Evolutionary conservation across 805 yeast genomes (phyloP).

Genomic region (Candida boidinii): DNA sequence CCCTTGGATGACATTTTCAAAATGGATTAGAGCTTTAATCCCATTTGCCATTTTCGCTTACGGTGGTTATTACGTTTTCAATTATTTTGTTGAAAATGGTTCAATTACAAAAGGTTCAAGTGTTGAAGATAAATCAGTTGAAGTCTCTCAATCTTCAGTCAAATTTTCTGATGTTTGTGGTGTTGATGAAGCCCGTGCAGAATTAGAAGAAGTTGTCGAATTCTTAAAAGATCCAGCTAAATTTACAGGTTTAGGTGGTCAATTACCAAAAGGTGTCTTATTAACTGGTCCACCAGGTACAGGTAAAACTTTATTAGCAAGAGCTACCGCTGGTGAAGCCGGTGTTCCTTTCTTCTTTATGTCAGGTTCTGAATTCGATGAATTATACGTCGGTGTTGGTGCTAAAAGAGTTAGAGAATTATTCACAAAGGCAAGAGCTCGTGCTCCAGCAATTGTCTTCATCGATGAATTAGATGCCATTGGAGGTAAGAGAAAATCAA

Average conservation of each 20-base stretch:
- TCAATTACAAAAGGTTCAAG: constrained; percentile 71
- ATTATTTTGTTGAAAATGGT: constrained; percentile 73
- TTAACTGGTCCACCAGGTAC: constrained; percentile 99
- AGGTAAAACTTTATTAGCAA: constrained; percentile 91
- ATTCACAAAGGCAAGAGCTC: constrained; percentile 85
- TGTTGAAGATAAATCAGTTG: constrained; percentile 69
- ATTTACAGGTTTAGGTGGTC: constrained; percentile 95
- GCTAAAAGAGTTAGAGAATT: constrained; percentile 96
- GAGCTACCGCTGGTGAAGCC: constrained; percentile 99
- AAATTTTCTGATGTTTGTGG: constrained; percentile 93
- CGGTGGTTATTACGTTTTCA: constrained; percentile 72
- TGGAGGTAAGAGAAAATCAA: constrained; percentile 96
- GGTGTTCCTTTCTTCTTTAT: constrained; percentile 97
- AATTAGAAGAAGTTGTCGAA: constrained; percentile 96
- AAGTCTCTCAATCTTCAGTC: constrained; percentile 77
- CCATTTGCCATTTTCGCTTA: constrained; percentile 75
- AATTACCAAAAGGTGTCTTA: constrained; percentile 93
- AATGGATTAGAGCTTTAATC: constrained; percentile 84
- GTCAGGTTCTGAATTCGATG: constrained; percentile 98
- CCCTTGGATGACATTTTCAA: constrained; percentile 64
- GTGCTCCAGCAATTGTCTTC: constrained; percentile 94
- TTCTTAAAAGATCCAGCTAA: constrained; percentile 93
- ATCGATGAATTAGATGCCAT: constrained; percentile 98
- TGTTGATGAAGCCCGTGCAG: constrained; percentile 97
- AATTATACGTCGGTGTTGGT: constrained; percentile 97